Conservation (phyloP, 345 rosid genomes). For the Citrus cavaleriei region DNA sequence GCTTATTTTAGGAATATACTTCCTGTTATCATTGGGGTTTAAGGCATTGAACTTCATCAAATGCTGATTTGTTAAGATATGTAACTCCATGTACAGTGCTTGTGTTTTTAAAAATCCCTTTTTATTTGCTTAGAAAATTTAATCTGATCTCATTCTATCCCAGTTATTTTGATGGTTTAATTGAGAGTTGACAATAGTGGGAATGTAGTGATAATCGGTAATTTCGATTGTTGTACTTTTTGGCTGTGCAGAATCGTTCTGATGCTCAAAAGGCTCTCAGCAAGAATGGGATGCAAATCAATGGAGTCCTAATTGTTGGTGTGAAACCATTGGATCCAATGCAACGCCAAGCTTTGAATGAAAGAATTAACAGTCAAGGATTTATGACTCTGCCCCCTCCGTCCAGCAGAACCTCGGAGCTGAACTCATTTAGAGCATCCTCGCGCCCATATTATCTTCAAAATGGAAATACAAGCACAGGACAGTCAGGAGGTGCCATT, state of each 20-base stretch:
- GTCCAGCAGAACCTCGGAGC: conserved; percentile 44
- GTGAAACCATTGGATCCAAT: conserved; percentile 90
- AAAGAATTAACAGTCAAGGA: conserved; percentile 71
- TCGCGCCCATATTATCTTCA: conserved; percentile 57
- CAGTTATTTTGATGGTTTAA: neutral
- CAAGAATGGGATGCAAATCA: conserved; percentile 85
- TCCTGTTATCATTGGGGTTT: neutral
- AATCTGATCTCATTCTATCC: neutral
- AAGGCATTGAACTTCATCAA: neutral
- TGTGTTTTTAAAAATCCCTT: neutral
- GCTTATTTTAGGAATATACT: neutral
- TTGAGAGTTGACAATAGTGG: neutral
- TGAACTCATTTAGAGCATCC: conserved; percentile 33
- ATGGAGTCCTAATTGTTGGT: conserved; percentile 76
- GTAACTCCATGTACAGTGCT: neutral
- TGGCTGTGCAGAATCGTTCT: conserved; percentile 57
- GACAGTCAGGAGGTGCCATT: conserved; percentile 61
- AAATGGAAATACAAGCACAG: conserved; percentile 54
- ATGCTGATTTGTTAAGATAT: neutral
- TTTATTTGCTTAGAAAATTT: neutral
- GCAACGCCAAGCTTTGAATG: conserved; percentile 69
- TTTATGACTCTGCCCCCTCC: conserved; percentile 76
- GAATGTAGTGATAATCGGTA: neutral
- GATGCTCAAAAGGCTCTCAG: conserved; percentile 91
- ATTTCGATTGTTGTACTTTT: neutral